Conservation (phyloP, 2,329 filamentous ascomycete genomes). For the Cryphonectria radicalis region DNA sequence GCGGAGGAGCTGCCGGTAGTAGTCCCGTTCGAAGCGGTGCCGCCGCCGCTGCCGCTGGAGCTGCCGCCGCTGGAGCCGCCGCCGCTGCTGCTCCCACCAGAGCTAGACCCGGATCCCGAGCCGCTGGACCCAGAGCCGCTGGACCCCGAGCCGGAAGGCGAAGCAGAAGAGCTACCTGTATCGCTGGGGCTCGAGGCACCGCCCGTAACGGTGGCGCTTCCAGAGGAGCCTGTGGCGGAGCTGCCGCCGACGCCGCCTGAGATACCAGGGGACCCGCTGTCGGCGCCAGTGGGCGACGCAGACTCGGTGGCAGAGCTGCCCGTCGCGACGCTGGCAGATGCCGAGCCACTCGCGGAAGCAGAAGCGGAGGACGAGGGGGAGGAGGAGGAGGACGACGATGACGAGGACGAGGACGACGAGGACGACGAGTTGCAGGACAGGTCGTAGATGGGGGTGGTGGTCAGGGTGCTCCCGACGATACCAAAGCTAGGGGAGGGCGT, state of each 20-base stretch:
- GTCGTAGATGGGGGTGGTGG: constrained; percentile 63
- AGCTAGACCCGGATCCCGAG: constrained; percentile 21
- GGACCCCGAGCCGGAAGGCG: constrained; percentile 15
- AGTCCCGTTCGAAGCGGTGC: constrained; percentile 14
- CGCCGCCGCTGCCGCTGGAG: neutral
- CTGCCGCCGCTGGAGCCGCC: neutral
- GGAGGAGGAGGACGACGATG: constrained; percentile 13
- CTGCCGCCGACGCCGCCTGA: constrained; percentile 8
- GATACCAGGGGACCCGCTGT: constrained; percentile 15
- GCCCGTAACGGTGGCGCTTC: constrained; percentile 6
- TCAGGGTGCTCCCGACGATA: constrained; percentile 61
- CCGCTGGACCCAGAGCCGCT: constrained; percentile 11
- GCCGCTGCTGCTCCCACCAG: neutral
- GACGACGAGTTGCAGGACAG: constrained; percentile 58
- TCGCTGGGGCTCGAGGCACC: constrained; percentile 17
- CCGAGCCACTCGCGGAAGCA: neutral
- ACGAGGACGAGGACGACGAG: constrained; percentile 29
- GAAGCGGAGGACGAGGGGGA: neutral
- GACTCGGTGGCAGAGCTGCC: neutral
- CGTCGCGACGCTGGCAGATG: neutral
- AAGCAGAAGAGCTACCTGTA: constrained; percentile 10
- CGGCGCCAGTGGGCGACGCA: neutral
- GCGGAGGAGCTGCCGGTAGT: constrained; percentile 11
- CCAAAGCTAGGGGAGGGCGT: constrained; percentile 73
- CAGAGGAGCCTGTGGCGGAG: constrained; percentile 6